Percentiles rank a stretch among this genome's conserved stretches.
Evolutionary conservation across 306 rosid species (phyloP).

Genomic region (Gleditsia sinensis): DNA sequence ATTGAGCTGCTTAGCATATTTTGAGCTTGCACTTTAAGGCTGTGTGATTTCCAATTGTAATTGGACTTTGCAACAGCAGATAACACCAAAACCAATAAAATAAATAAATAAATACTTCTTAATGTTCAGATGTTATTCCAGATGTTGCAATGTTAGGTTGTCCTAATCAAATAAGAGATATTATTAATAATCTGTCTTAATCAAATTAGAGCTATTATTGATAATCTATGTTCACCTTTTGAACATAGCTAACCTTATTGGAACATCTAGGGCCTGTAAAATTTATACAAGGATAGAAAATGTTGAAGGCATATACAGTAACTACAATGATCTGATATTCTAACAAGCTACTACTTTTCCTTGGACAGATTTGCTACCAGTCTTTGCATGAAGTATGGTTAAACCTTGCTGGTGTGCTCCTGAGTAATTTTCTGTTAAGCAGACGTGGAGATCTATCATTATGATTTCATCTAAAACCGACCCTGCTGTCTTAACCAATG

Average conservation of each 20-base stretch:
- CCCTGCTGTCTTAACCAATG: slow-evolving; percentile 20
- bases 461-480: not conserved
- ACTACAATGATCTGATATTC: not conserved
- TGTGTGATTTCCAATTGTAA: not conserved
- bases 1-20: not conserved
- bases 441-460: slow-evolving; percentile 30
- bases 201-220: not conserved
- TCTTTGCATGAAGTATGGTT: slow-evolving; percentile 23
- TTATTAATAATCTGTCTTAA: not conserved
- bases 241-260: not conserved
- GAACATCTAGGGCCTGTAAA: not conserved
- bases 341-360: not conserved
- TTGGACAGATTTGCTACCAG: slow-evolving; percentile 38
- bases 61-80: not conserved
- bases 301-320: not conserved
- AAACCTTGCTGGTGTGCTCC: not conserved
- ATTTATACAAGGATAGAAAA: not conserved
- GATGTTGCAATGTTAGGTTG: not conserved
- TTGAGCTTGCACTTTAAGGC: not conserved
- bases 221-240: not conserved
- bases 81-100: not conserved
- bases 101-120: not conserved
- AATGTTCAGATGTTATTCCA: not conserved
- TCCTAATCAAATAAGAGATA: not conserved
- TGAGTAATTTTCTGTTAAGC: slow-evolving; percentile 27